Conservation (phyloP, 2,329 filamentous ascomycete genomes). For the Sarocladium kiliense region DNA sequence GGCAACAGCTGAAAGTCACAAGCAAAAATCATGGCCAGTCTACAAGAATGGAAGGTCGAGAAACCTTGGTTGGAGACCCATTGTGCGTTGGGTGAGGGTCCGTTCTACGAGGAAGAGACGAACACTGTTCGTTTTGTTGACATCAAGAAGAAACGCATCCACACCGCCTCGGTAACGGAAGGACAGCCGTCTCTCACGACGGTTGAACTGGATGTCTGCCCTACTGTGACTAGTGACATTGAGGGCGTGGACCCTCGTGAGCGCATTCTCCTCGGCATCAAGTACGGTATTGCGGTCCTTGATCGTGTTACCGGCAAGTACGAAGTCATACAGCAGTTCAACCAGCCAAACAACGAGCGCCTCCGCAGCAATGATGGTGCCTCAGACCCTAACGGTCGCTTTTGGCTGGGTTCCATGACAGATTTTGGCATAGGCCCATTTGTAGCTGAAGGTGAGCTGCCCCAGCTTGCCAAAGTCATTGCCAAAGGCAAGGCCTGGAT, state of each 20-base stretch:
- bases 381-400: conserved; percentile 72
- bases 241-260: conserved; percentile 55
- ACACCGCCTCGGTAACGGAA: conserved; percentile 61
- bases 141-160: conserved; percentile 71
- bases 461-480: too few species aligned
- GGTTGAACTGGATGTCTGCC: conserved; percentile 46
- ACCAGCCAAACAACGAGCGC: conserved; percentile 39
- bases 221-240: conserved; percentile 74
- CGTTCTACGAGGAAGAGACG: conserved; percentile 63
- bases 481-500: background rate
- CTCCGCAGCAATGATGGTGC: conserved; percentile 77
- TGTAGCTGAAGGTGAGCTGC: conserved; percentile 49
- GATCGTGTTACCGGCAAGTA: conserved; percentile 55
- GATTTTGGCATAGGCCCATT: conserved; percentile 58
- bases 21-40: conserved; percentile 25
- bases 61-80: conserved; percentile 54
- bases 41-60: conserved; percentile 46
- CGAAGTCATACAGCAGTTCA: conserved; percentile 48
- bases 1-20: background rate
- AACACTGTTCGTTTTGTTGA: conserved; percentile 74
- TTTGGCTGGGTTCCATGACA: conserved; percentile 85
- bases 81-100: conserved; percentile 68
- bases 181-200: conserved; percentile 61
- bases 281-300: conserved; percentile 75
- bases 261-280: conserved; percentile 72